These are phyloP conservation scores for Aspergillus ostianus DNA, from an alignment of 495 filamentous ascomycete species.

Conservation along the genomic window DNA sequence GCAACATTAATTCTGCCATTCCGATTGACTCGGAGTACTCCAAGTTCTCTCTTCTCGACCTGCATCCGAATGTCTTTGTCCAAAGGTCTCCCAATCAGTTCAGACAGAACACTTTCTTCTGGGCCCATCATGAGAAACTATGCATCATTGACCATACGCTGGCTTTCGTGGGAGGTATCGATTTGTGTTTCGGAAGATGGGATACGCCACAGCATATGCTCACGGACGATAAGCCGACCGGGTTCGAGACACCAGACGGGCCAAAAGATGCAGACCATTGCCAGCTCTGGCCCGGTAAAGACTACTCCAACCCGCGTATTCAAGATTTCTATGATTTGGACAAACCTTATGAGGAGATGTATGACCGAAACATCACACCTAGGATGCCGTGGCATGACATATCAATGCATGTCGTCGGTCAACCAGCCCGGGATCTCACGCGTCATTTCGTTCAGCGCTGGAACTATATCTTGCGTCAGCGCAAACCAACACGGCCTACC, in stretches of 20 bases:
- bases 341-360: conserved; percentile 99
- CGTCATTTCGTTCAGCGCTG: conserved; percentile 98
- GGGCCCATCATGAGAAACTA: conserved; percentile 97
- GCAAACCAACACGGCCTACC: conserved; percentile 90
- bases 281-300: conserved; percentile 96
- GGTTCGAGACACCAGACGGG: conserved; percentile 74
- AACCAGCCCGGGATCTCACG: conserved; percentile 90
- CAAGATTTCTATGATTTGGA: conserved; percentile 92
- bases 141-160: conserved; percentile 94
- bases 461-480: conserved; percentile 94
- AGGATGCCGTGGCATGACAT: conserved; percentile 99
- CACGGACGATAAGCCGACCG: conserved; percentile 90
- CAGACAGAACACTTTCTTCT: conserved; percentile 99
- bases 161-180: conserved; percentile 93
- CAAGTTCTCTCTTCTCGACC: conserved; percentile 93
- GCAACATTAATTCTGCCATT: conserved; percentile 96
- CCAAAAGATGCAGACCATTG: conserved; percentile 92
- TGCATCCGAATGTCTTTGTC: conserved; percentile 95
- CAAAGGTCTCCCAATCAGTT: conserved; percentile 96
- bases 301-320: conserved; percentile 95
- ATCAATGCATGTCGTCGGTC: conserved; percentile 96
- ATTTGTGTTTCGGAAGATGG: conserved; percentile 97
- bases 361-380: conserved; percentile 81
- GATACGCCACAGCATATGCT: conserved; percentile 91
- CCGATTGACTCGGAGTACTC: conserved; percentile 99